Base-by-base conservation (phyloP, 305 asterid genomes). In the Solanum hybrid region DNA sequence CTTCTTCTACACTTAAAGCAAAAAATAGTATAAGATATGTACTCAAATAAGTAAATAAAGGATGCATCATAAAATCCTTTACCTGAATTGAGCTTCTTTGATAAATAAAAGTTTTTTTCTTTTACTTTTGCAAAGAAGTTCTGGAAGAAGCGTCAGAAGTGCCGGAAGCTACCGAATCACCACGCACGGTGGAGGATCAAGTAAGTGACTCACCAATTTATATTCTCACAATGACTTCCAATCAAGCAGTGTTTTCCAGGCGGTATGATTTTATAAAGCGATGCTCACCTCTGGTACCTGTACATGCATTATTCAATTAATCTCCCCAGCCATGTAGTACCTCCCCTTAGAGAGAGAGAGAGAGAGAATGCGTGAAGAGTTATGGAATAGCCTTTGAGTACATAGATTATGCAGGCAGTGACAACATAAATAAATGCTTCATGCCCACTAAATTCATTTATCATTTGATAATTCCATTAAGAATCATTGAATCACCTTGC, bases 161-260 rank as follows among this genome's bases (percentile, higher is more conserved):
- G 36, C 85, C 75, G 42, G 96, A 91, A 90, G 89, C 86, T 78
- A 88, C 88, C 72, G 94, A 90, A 91, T 93, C 97, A 86, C 97
- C 95, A 6, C 90, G 78, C 88, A 84, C 86, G 14, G 90, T 79
- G 89, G 94, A 92, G 90, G 92, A 92, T 91, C 95, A 89, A 22
- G 98, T 95, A 91, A 93, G 95, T 87, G 82, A 75, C 89, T 89
- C n/a, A 14, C 27, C 46, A 34, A n/a, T 46, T 72, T 37, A 88
- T 77, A 77, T 35, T 36, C 24, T 78, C 56, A 78, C 12, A 14
- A 78, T 17, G 10, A 78, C 31, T 78, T 78, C 51, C 24, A 10
- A 78, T 75, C 78, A 69, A 22, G 5, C 7, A 36, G 16, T 36
- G 88, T 78, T 64, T 64, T 46, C 60, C 20, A 46, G 20, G 60